Percentiles rank a stretch among this genome's conserved stretches.
phyloP scores from a whole-genome alignment of 257 asterid species.

The Misopates orontium region DNA sequence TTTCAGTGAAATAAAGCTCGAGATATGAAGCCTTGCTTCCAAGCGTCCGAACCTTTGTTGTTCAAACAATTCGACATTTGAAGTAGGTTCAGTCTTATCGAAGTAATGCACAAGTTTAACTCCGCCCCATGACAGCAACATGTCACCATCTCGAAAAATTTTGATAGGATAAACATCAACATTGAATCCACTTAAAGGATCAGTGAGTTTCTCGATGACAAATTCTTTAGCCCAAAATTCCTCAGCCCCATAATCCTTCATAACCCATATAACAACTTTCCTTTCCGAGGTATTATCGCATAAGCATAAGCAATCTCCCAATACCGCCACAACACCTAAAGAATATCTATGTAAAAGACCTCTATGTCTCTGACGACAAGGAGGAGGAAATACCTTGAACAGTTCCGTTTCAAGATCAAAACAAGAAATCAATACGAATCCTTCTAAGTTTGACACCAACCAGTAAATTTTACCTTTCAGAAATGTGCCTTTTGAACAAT shows the following conservation, averaged over 20 bases:
- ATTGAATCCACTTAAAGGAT: constrained; percentile 23
- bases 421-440: too few species aligned
- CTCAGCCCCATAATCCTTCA: constrained; percentile 30
- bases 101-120: constrained; percentile 30
- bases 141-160: too few species aligned
- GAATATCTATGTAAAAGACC: constrained; percentile 16
- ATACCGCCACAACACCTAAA: too few species aligned
- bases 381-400: constrained; percentile 32
- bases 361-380: constrained; percentile 35
- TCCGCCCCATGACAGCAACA: constrained; percentile 28
- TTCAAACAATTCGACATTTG: background rate
- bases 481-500: too few species aligned
- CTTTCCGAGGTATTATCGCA: too few species aligned
- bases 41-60: background rate
- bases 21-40: too few species aligned
- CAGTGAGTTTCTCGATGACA: constrained; percentile 27
- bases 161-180: too few species aligned
- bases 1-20: too few species aligned
- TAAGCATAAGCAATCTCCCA: constrained; percentile 28
- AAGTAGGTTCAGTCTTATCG: constrained; percentile 22
- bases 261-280: too few species aligned
- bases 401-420: too few species aligned
- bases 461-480: too few species aligned
- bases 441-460: too few species aligned
- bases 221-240: constrained; percentile 37